These are phyloP conservation scores for Lachancea mirantina DNA, from an alignment of 805 yeast genomes.

Conservation along the genomic window DNA sequence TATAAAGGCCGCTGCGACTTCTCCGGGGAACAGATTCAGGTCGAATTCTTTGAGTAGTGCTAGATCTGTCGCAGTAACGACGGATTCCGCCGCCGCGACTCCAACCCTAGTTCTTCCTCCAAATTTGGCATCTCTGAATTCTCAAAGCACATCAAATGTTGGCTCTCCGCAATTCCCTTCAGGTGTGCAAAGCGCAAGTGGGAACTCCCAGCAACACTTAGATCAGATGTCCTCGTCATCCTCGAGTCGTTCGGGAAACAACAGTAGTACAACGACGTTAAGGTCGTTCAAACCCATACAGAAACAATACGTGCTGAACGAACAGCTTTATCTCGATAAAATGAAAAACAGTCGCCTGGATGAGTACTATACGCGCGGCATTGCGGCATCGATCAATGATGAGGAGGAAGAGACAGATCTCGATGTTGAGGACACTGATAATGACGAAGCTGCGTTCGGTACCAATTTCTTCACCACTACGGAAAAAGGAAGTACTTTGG, in stretches of 20 bases:
- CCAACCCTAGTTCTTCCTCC: conserved; percentile 25
- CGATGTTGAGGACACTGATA: conserved; percentile 27
- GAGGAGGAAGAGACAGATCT: conserved; percentile 32
- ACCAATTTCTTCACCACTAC: conserved; percentile 17
- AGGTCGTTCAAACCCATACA: conserved; percentile 19
- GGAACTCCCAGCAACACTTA: conserved; percentile 2
- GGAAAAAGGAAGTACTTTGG: conserved; percentile 9
- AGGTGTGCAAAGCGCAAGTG: not conserved
- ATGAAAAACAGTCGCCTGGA: conserved; percentile 55
- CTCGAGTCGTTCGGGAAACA: conserved; percentile 13
- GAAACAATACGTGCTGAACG: conserved; percentile 43
- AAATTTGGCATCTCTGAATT: conserved; percentile 20
- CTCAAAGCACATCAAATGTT: conserved; percentile 17
- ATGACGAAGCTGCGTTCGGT: conserved; percentile 21
- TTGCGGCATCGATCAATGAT: conserved; percentile 31
- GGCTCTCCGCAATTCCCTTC: conserved; percentile 3
- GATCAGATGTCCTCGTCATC: conserved; percentile 16
- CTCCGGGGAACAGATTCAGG: conserved; percentile 6
- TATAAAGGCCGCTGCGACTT: conserved; percentile 1
- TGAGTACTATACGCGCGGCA: conserved; percentile 67
- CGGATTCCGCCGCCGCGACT: conserved; percentile 9
- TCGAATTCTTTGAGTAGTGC: conserved; percentile 7
- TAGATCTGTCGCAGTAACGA: conserved; percentile 3
- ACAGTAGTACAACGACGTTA: conserved; percentile 5
- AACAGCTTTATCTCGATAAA: conserved; percentile 55